phyloP scores from a whole-genome alignment of 495 filamentous ascomycete species.

The Rostrohypoxylon terebratum region DNA sequence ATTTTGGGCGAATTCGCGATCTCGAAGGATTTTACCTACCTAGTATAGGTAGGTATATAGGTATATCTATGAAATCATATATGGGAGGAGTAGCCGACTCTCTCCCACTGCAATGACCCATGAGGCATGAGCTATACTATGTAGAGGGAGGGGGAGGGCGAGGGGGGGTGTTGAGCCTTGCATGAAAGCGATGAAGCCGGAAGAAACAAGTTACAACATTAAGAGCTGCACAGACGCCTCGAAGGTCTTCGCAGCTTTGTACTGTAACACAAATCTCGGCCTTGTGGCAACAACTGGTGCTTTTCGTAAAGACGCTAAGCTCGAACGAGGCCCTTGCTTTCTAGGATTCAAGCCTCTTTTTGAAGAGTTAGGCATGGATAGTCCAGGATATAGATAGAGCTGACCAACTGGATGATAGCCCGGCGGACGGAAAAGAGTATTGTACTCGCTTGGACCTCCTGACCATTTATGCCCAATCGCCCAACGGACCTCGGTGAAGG shows the following conservation, averaged over 20 bases:
- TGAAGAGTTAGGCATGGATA: slow-evolving; percentile 46
- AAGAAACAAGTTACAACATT: slow-evolving; percentile 8
- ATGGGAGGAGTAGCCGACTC: slow-evolving; percentile 48
- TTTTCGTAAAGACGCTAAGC: slow-evolving; percentile 44
- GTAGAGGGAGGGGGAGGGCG: slow-evolving; percentile 6
- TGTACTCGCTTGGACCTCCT: slow-evolving; percentile 54
- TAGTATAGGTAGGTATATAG: too few relatives aligned
- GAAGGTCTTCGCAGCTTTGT: slow-evolving; percentile 33
- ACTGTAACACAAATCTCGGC: slow-evolving; percentile 49
- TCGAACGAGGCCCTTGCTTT: slow-evolving; percentile 46
- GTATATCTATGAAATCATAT: slow-evolving; percentile 44
- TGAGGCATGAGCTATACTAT: neutral
- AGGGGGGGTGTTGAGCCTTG: slow-evolving; percentile 40
- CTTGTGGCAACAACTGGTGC: slow-evolving; percentile 39
- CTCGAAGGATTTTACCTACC: slow-evolving; percentile 24
- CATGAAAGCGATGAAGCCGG: slow-evolving; percentile 48
- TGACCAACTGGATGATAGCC: slow-evolving; percentile 56
- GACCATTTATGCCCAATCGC: slow-evolving; percentile 54
- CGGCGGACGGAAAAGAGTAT: slow-evolving; percentile 51
- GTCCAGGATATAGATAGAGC: slow-evolving; percentile 50
- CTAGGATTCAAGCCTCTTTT: slow-evolving; percentile 47
- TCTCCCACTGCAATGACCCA: slow-evolving; percentile 35
- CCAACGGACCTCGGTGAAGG: slow-evolving; percentile 51
- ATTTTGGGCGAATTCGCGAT: slow-evolving; percentile 27
- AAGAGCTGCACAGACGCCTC: slow-evolving; percentile 47